These are phyloP conservation scores for Rutstroemia sydowiana DNA, from an alignment of 2,329 filamentous ascomycete species.

Conservation along the genomic window DNA sequence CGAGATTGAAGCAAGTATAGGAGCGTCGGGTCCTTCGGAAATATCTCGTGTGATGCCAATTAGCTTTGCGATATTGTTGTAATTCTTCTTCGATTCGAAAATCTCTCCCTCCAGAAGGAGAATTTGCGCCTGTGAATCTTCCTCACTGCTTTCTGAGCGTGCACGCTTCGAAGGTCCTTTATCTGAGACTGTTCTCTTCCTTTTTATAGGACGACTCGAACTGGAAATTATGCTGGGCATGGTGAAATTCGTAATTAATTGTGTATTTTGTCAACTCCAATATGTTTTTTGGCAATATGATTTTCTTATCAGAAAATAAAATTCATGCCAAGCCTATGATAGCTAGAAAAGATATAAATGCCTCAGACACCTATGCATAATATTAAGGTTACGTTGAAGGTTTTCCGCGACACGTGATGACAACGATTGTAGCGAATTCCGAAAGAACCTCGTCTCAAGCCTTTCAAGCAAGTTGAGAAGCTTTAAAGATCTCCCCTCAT, in stretches of 20 bases:
- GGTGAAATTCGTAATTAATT: constrained; percentile 10
- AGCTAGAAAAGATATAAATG: background rate
- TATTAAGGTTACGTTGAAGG: constrained; percentile 12
- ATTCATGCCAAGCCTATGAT: no score
- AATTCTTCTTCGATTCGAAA: constrained; percentile 77
- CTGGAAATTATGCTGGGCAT: constrained; percentile 23
- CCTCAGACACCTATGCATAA: background rate
- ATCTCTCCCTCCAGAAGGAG: constrained; percentile 73
- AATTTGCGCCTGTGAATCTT: constrained; percentile 57
- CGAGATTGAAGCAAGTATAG: constrained; percentile 66
- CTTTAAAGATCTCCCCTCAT: constrained; percentile 47
- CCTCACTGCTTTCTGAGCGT: constrained; percentile 36
- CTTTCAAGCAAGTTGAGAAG: constrained; percentile 24
- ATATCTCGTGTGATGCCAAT: constrained; percentile 51
- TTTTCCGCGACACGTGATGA: constrained; percentile 3
- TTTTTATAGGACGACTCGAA: constrained; percentile 24
- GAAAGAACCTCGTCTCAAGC: constrained; percentile 21
- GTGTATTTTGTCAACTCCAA: background rate
- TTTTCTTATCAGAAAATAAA: constrained; percentile 10
- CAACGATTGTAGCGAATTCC: constrained; percentile 19
- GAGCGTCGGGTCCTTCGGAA: constrained; percentile 45
- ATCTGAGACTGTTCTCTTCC: constrained; percentile 46
- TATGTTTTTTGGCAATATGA: constrained; percentile 1
- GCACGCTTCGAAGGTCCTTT: constrained; percentile 38
- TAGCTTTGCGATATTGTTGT: constrained; percentile 79